Percentiles rank a stretch among this genome's conserved stretches.
Evolutionary conservation across 164 flowering plant genomes (phyloP).

Genomic region (Vitis cinerea): DNA sequence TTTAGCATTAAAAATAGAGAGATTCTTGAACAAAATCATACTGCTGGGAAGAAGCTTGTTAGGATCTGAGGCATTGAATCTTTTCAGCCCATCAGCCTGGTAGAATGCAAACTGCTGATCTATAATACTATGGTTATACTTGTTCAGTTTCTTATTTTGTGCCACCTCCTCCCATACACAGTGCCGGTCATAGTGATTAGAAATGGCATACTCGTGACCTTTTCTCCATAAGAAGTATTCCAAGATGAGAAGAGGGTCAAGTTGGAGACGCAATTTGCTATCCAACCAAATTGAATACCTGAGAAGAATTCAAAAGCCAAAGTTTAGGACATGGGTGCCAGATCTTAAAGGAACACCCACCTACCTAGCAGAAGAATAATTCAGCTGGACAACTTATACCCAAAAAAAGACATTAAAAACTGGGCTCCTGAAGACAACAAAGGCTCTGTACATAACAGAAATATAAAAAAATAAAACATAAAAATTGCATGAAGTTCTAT

Average conservation of each 20-base stretch:
- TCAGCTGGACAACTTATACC: neutral
- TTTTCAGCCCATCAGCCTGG: constrained; percentile 82
- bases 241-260: constrained; percentile 78
- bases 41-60: constrained; percentile 87
- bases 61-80: constrained; percentile 82
- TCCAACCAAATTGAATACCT: constrained; percentile 99
- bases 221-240: constrained; percentile 91
- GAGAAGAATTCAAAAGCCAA: constrained; percentile 10
- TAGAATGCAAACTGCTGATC: constrained; percentile 89
- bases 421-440: neutral
- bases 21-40: constrained; percentile 31
- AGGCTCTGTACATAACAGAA: neutral
- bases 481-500: neutral
- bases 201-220: constrained; percentile 86
- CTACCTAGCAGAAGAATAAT: neutral
- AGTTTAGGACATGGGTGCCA: neutral
- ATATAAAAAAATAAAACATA: neutral
- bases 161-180: constrained; percentile 98
- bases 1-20: neutral
- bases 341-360: neutral
- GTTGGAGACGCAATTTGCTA: constrained; percentile 93
- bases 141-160: constrained; percentile 88
- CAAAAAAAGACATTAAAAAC: neutral
- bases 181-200: constrained; percentile 95
- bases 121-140: constrained; percentile 87